Base-by-base conservation (phyloP, 805 yeast genomes). In the Saturnispora mendoncae region DNA sequence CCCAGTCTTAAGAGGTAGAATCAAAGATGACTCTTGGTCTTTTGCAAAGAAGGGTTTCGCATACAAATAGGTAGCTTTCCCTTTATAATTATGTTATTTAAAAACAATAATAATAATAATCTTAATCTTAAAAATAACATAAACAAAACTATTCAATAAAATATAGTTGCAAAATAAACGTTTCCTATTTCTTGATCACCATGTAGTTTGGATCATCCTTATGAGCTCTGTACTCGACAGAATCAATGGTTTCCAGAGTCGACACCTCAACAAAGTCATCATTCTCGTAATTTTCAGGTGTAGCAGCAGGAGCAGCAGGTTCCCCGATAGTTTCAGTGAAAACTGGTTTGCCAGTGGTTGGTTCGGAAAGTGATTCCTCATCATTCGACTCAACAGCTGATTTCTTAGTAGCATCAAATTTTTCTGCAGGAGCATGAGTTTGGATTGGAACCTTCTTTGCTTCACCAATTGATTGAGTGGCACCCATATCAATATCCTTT, bases 1-100 rank as follows among this genome's bases (percentile, higher is more conserved):
- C 44, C 88, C 92, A 56, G 81, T 78, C 52, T 76, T 88, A 66
- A 85, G 98, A 75, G 98, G 98, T 50, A 84, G 98, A 75, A 80
- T 88, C 58, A 81, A 94, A 53, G 94, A 85, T 56, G 98, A 90
- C 70, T 80, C 95, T 58, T 90, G 94, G 94, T 58, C 64, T 39
- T 63, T 63, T 36, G 58, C 50, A 35, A 63, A 63, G 56, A 57
- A 58, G 45, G 65, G 66, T 39, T 63, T 63, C 41, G 67, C 67
- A 38, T 59, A 59, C 54, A 61, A 60, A 55, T 62, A 57, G 51
- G 5, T 20, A 18, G 7, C 20, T 14, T 17, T 13, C 23, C n/a
- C 24, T 28, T 21, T 27, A 36, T 20, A 20, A 37, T 19, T 20
- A 26, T n/a, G 32, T 36, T 12, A 25, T 23, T n/a, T 19, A 26